Evolutionary conservation across 2,329 filamentous ascomycete species (phyloP), one percentile per base, ranked within the genome.

Genomic region (Colletotrichum euphorbiae): DNA sequence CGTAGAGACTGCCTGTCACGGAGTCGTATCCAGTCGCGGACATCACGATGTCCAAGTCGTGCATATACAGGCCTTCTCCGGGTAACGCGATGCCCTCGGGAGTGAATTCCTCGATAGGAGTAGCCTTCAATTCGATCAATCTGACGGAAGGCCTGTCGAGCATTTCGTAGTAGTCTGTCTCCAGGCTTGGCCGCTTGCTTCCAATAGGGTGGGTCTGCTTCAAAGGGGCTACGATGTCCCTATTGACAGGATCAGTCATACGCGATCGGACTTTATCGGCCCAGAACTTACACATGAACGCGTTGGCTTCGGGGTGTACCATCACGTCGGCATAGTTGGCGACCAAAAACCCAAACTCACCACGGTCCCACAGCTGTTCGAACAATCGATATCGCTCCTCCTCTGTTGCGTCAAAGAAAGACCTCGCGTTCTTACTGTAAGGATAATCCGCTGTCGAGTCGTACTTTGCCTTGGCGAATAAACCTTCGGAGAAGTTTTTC

Each of bases 291-390:
- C 68, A 70, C 13, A 62, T 36, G 7, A n/a, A 46, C 2, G 46
- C 12, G 40, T 70, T 71, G 6, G 38, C 67, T 8, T 6, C 33
- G 40, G 51, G 51, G n/a, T 71, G 57, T 3, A 51, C 3, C 4
- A 24, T 2, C 5, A 64, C 31, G 1, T 71, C 67, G 1, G 5
- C 13, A 51, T 85, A 88, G 6, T 75, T 80, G 6, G 72, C 76
- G 2, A 83, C 74, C 78, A 81, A 82, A 70, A 81, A 80, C 2
- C 75, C 72, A 71, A 86, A 86, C 2, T 82, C 84, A 3, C 84
- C 84, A 1, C 78, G 69, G 0, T 74, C 54, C 79, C 80, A 87
- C 0, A 84, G 72, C 5, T 78, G 72, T 59, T 86, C 79, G 58
- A 78, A 83, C 8, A 81, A 74, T 13, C 75, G 77, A 55, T 81